Base-by-base conservation (phyloP, 164 flowering plant genomes). In the Saururus chinensis region DNA sequence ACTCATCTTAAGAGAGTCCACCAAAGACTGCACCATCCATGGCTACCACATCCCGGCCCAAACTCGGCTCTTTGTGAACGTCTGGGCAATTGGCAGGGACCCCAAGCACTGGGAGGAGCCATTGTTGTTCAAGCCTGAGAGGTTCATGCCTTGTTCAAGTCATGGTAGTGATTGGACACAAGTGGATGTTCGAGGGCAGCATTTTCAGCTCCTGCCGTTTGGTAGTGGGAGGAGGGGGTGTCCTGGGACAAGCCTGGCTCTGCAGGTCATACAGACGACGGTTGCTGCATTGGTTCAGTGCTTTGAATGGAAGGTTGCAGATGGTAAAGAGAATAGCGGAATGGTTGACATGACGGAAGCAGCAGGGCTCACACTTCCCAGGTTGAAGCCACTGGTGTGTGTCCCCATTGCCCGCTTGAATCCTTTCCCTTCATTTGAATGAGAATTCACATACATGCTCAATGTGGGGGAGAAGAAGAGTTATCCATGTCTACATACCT, bases 1-100 rank as follows among this genome's bases (percentile, higher is more conserved):
- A 3, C 6, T 84, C 4, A 64, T 70, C 9, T 5, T 65, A 1
- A 68, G 87, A 62, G 66, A 73, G 56, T 74, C 79, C 0, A 66
- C 52, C 9, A 66, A 75, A 59, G 66, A 71, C 19, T 78, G 81
- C 65, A 73, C 19, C 1, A 61, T 86, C 11, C 56, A 21, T 16
- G 85, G 77, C 16, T 80, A 75, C 49, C 55, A 77, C 26, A 72
- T 88, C n/a, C 80, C 81, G 0, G 79, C 84, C 40, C 66, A 66
- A 11, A 78, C 83, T n/a, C 51, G 48, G 17, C 41, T 81, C 7
- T 63, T 79, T 6, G 62, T 86, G 52, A 86, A 86, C 45, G 41
- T 70, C 0, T 84, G 84, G 80, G 81, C 92, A 0, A 78, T 86
- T 9, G 76, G 76, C 1, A 74, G 86, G 30, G 84, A 89, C 66